Evolutionary conservation across 2,329 filamentous ascomycete genomes (phyloP).

Genomic region (Parastagonospora avenae): DNA sequence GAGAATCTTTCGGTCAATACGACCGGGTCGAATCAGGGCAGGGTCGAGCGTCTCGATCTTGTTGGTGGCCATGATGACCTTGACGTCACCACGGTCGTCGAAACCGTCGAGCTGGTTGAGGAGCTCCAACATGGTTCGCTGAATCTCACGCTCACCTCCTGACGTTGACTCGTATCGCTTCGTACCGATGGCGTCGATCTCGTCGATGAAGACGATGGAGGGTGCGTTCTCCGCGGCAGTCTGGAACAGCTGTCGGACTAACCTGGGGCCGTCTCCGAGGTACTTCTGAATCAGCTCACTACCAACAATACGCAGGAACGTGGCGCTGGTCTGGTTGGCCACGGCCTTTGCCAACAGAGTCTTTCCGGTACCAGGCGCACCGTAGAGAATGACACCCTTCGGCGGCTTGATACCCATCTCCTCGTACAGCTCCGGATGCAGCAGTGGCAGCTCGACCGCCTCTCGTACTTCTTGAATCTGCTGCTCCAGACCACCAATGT

Average conservation of each 20-base stretch:
- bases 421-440: slow-evolving; percentile 97
- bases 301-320: slow-evolving; percentile 95
- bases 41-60: slow-evolving; percentile 99
- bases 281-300: slow-evolving; percentile 99
- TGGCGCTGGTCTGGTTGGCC: slow-evolving; percentile 98
- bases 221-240: slow-evolving; percentile 95
- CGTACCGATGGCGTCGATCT: slow-evolving; percentile 98
- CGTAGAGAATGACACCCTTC: slow-evolving; percentile 98
- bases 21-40: slow-evolving; percentile 91
- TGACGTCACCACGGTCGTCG: slow-evolving; percentile 97
- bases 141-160: slow-evolving; percentile 94
- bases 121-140: slow-evolving; percentile 97
- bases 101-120: slow-evolving; percentile 99
- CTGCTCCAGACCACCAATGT: slow-evolving; percentile 92
- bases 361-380: slow-evolving; percentile 95
- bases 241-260: slow-evolving; percentile 95
- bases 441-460: slow-evolving; percentile 90
- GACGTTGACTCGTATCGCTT: slow-evolving; percentile 98
- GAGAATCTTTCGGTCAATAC: slow-evolving; percentile 97
- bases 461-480: slow-evolving; percentile 98
- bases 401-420: slow-evolving; percentile 99
- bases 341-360: slow-evolving; percentile 95
- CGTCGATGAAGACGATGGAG: slow-evolving; percentile 98
- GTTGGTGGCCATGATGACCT: slow-evolving; percentile 99
- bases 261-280: slow-evolving; percentile 88